Base-by-base conservation (phyloP, 2,329 filamentous ascomycete species). In the Esteya vermicola region DNA sequence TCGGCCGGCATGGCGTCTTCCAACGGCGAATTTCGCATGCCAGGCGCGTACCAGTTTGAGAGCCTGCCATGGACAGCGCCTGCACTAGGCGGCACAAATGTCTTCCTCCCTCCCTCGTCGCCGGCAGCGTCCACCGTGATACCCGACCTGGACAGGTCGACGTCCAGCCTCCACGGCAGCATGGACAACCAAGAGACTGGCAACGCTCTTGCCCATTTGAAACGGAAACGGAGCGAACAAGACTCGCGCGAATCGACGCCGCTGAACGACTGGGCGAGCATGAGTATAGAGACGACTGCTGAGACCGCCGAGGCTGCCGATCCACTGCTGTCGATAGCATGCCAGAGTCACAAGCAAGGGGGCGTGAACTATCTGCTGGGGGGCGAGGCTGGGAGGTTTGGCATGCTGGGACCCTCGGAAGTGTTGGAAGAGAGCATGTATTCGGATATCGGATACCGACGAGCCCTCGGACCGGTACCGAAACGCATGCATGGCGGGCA, bases 391-490 rank as follows among this genome's bases (percentile, higher is more conserved):
- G 62, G 67, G 36, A 69, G 67, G 0, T 65, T 67, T 0, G 56
- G 52, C n/a, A 54, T 54, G 9, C 50, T 18, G 14, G 34, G 6
- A n/a, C n/a, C n/a, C 10, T 5, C 51, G 3, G 52, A 56, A 2
- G 52, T 53, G 20, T 55, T 74, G 41, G 68, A 67, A 16, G 68
- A 74, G 40, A 74, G 70, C 52, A 57, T 67, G 43, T 72, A 71
- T 50, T 75, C 70, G 13, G 72, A 76, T 45, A 55, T 68, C 18
- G 67, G 72, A 48, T 75, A 74, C 50, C 60, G 72, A 34, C 63
- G 63, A 36, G 64, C 61, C 0, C 58, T 75, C 2, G 70, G 69
- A 1, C 64, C n/a, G n/a, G n/a, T n/a, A n/a, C n/a, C 69, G 1
- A 68, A 65, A 46, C 56, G 20, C 19, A 2, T 14, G 3, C 12